These are phyloP conservation scores for Orbilia brochopaga DNA, from an alignment of 2,329 filamentous ascomycete species.

Conservation along the genomic window DNA sequence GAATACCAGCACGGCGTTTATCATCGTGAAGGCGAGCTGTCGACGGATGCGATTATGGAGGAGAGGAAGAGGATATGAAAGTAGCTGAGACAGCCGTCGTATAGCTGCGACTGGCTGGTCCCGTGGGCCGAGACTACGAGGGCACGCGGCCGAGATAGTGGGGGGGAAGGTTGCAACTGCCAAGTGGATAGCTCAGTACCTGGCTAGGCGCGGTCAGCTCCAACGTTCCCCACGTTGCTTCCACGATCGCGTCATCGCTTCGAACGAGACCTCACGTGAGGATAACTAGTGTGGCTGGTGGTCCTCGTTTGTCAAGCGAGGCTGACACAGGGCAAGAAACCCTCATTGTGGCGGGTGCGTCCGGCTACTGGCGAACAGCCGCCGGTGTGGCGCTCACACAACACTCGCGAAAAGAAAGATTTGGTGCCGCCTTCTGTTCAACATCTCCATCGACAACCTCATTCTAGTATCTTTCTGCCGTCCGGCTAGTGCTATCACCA, in stretches of 20 bases:
- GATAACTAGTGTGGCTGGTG: conserved; percentile 12
- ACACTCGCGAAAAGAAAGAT: conserved; percentile 42
- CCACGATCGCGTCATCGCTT: conserved; percentile 10
- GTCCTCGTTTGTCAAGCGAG: conserved; percentile 19
- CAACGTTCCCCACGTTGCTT: too few relatives aligned
- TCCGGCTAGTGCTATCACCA: conserved; percentile 18
- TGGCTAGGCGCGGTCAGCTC: too few relatives aligned
- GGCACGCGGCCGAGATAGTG: conserved; percentile 6
- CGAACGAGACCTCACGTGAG: conserved; percentile 22
- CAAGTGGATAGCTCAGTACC: too few relatives aligned
- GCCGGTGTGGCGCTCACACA: conserved; percentile 37
- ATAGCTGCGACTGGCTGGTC: background rate
- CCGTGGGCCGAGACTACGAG: background rate
- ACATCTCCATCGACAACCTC: conserved; percentile 41
- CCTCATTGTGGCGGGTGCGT: conserved; percentile 36
- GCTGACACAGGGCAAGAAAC: conserved; percentile 31
- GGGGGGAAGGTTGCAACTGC: too few relatives aligned
- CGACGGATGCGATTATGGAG: conserved; percentile 41
- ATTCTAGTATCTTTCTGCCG: conserved; percentile 21
- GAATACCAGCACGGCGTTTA: conserved; percentile 98
- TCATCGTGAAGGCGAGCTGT: conserved; percentile 71
- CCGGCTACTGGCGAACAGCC: conserved; percentile 1
- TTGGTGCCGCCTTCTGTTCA: conserved; percentile 28
- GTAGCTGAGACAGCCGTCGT: background rate
- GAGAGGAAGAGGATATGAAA: conserved; percentile 5